Evolutionary conservation across 345 rosid genomes (phyloP), one percentile per base, ranked within the genome.

Genomic region (Excoecaria agallocha): DNA sequence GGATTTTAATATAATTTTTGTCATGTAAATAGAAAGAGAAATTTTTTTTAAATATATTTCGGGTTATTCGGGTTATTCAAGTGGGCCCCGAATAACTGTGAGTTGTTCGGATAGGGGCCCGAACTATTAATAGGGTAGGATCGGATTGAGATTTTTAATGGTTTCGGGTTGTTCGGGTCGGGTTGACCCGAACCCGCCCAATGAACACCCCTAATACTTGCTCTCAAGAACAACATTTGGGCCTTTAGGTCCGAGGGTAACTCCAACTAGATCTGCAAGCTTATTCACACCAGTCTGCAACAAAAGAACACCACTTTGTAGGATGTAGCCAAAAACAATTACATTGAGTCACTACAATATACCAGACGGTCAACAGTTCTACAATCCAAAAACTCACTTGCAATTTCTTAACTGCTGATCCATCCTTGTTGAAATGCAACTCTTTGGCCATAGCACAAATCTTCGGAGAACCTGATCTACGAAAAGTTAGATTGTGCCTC

Each of bases 181-280:
- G n/a, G n/a, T n/a, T n/a, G n/a, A n/a, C n/a, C n/a, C n/a, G n/a
- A n/a, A n/a, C n/a, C n/a, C n/a, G n/a, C n/a, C n/a, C n/a, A n/a
- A n/a, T n/a, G n/a, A n/a, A n/a, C n/a, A n/a, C n/a, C n/a, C n/a
- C n/a, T 13, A 50, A n/a, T n/a, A n/a, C n/a, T n/a, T 95, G 91
- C 98, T 95, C 86, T 95, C 99, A 16, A 95, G 92, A 72, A 95
- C 99, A 82, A 93, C 99, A 79, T 95, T 95, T 69, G 98, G 82
- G 51, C 99, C 97, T 77, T 91, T 91, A 1, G 97, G 99, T 67
- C 98, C 99, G 71, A 91, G 94, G 9, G 98, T 95, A 66, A 93
- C 99, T 69, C 99, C 98, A 52, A 95, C 99, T 52, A 95, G 78
- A 81, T 95, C 98, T 11, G 99, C 99, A 57, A 95, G 99, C 86